These are phyloP conservation scores for Tetracladium marchalianum DNA, from an alignment of 495 filamentous ascomycete species.

Conservation along the genomic window DNA sequence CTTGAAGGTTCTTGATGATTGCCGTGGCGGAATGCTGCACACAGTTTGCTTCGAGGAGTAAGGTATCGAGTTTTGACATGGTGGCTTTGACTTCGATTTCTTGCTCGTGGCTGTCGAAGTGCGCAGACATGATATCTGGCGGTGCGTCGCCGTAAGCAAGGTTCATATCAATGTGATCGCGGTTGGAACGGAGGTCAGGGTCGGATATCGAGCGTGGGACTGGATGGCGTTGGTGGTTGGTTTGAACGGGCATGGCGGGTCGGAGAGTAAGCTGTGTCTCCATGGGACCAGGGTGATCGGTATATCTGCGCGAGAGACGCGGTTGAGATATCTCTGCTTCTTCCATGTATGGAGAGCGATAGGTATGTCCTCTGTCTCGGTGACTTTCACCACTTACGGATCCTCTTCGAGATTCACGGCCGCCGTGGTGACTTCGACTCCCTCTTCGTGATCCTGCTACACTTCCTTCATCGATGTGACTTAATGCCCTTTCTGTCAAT, in stretches of 20 bases:
- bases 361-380: constrained; percentile 1
- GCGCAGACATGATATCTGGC: constrained; percentile 19
- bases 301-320: constrained; percentile 17
- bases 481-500: constrained; percentile 11
- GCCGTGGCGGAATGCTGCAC: constrained; percentile 72
- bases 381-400: not conserved
- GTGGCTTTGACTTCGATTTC: constrained; percentile 54
- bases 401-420: constrained; percentile 7
- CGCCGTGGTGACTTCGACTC: constrained; percentile 9
- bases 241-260: constrained; percentile 6
- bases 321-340: constrained; percentile 9
- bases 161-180: constrained; percentile 70
- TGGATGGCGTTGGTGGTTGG: constrained; percentile 1
- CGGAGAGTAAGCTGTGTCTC: constrained; percentile 16
- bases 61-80: constrained; percentile 55
- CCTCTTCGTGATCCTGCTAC: constrained; percentile 10
- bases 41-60: constrained; percentile 80
- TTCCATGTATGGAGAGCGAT: constrained; percentile 33
- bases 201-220: constrained; percentile 27
- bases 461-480: constrained; percentile 15
- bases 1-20: constrained; percentile 80
- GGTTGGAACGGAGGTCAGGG: constrained; percentile 21
- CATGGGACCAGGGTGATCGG: constrained; percentile 8
- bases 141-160: constrained; percentile 69
- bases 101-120: constrained; percentile 25